A percentile compares a stretch with the other conserved stretches of the same genome.
phyloP scores from a whole-genome alignment of 306 rosid species.

The Fagus crenata region DNA sequence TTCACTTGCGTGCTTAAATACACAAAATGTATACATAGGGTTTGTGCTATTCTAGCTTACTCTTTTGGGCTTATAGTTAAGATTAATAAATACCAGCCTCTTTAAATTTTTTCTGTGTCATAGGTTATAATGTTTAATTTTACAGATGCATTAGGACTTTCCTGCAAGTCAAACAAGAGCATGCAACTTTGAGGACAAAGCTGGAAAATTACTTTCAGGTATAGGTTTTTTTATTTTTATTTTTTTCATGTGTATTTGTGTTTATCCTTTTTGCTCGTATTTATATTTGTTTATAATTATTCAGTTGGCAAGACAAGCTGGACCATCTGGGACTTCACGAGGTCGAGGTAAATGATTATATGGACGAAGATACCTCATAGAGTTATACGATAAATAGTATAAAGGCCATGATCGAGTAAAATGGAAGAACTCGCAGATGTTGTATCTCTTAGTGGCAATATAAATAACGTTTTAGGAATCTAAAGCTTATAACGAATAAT shows the following conservation, averaged over 20 bases:
- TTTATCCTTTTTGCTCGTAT: neutral
- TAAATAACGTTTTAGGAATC: neutral
- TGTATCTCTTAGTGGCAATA: neutral
- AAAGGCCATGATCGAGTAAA: neutral
- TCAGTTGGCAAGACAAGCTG: conserved; percentile 50
- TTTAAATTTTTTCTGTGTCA: no score
- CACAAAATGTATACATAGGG: neutral
- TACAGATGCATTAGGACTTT: conserved; percentile 67
- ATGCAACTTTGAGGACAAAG: conserved; percentile 52
- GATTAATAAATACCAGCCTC: no score
- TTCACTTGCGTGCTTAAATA: neutral
- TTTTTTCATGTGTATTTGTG: no score
- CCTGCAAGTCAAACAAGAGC: conserved; percentile 62
- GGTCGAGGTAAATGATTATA: neutral
- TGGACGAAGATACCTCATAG: neutral
- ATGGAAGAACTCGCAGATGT: neutral
- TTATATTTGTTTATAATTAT: neutral
- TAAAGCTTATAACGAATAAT: neutral
- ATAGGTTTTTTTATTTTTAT: conserved; percentile 5
- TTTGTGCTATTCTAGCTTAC: no score
- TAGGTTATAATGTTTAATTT: neutral
- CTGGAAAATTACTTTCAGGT: conserved; percentile 75
- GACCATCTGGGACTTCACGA: conserved; percentile 13
- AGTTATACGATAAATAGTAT: neutral
- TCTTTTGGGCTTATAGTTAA: no score